Evolutionary conservation across 2,329 filamentous ascomycete genomes (phyloP).

Genomic region (Alternaria triticina): DNA sequence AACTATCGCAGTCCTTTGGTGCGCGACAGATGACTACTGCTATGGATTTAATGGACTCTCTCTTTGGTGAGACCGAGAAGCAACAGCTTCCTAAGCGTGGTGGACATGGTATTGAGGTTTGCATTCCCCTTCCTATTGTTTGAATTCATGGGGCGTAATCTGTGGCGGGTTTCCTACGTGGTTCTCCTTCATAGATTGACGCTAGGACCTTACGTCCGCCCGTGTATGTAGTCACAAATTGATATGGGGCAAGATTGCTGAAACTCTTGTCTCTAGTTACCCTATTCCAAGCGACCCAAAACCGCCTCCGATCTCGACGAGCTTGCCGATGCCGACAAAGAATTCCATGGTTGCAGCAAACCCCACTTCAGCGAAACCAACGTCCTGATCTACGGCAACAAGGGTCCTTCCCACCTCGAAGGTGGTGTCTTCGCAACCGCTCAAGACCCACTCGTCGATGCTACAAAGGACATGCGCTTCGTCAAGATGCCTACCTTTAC

Average conservation of each 20-base stretch:
- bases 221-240: constrained; percentile 55
- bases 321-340: constrained; percentile 68
- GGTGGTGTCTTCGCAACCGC: constrained; percentile 61
- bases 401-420: constrained; percentile 51
- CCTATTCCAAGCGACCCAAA: constrained; percentile 81
- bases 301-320: constrained; percentile 68
- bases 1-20: constrained; percentile 40
- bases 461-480: constrained; percentile 69
- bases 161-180: constrained; percentile 50
- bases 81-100: constrained; percentile 59
- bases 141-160: constrained; percentile 44
- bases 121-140: constrained; percentile 60
- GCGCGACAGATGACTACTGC: constrained; percentile 77
- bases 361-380: constrained; percentile 81
- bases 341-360: constrained; percentile 75
- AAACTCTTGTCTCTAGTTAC: constrained; percentile 69
- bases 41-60: constrained; percentile 94
- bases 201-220: constrained; percentile 34
- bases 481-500: constrained; percentile 63
- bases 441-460: constrained; percentile 66
- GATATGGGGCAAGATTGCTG: constrained; percentile 47
- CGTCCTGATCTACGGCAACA: constrained; percentile 69
- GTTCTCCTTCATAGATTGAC: constrained; percentile 42
- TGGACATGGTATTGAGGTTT: constrained; percentile 83
- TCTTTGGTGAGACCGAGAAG: constrained; percentile 73